A percentile compares a stretch with the other conserved stretches of the same genome.
Conservation (phyloP, 352 stramenopile genomes). For the Globisporangium nodosum region DNA sequence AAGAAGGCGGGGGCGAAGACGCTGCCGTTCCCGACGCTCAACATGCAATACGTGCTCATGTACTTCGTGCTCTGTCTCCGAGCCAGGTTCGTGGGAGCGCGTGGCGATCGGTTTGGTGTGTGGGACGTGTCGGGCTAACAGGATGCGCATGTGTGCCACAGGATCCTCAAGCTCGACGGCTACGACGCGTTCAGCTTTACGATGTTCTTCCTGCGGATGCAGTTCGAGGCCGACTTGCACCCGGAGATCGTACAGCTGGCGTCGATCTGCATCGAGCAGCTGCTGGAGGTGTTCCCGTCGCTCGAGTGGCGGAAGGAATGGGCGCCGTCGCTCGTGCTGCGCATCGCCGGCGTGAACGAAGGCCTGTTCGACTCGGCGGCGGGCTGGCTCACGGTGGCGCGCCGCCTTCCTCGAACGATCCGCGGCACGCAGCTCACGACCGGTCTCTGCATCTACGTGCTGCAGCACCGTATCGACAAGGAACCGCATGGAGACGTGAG, state of each 20-base stretch:
- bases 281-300: slow-evolving; percentile 66
- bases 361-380: slow-evolving; percentile 71
- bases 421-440: slow-evolving; percentile 75
- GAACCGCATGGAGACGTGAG: slow-evolving; percentile 33
- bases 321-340: slow-evolving; percentile 65
- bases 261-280: slow-evolving; percentile 74
- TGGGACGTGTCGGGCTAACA: neutral
- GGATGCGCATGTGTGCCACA: slow-evolving; percentile 1
- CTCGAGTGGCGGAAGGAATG: slow-evolving; percentile 72
- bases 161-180: slow-evolving; percentile 45
- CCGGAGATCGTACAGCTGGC: slow-evolving; percentile 71
- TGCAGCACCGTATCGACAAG: slow-evolving; percentile 79
- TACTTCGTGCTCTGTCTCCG: slow-evolving; percentile 73
- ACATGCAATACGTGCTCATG: slow-evolving; percentile 78
- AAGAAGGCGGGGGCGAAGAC: slow-evolving; percentile 17
- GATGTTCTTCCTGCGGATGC: slow-evolving; percentile 85
- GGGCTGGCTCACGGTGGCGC: slow-evolving; percentile 69
- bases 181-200: slow-evolving; percentile 83
- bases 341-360: slow-evolving; percentile 72
- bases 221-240: slow-evolving; percentile 74
- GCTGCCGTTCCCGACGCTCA: slow-evolving; percentile 61
- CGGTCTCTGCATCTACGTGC: slow-evolving; percentile 66
- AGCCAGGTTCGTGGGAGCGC: slow-evolving; percentile 26
- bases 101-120: neutral
- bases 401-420: slow-evolving; percentile 61